These are phyloP conservation scores for Xerocomellus amylosporus DNA, from an alignment of 768 basidiomycete genomes.

Conservation along the genomic window DNA sequence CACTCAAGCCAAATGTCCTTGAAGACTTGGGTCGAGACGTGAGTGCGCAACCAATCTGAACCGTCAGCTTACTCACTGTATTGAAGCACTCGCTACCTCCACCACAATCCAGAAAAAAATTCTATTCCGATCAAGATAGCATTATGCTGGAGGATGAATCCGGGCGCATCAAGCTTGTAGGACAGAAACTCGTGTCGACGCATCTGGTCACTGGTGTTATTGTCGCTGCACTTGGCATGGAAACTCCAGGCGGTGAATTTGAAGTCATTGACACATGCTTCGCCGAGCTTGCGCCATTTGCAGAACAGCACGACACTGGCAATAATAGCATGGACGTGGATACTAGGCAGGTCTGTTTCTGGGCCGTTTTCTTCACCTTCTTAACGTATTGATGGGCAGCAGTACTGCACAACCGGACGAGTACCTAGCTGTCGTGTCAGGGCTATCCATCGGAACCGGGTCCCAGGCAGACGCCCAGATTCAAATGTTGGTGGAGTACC, in stretches of 20 bases:
- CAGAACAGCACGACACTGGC: conserved; percentile 21
- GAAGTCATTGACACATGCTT: conserved; percentile 89
- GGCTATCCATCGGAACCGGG: conserved; percentile 71
- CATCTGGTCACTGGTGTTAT: conserved; percentile 89
- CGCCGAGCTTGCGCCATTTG: conserved; percentile 69
- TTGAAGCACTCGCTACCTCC: conserved; percentile 83
- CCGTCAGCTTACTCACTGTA: conserved; percentile 3
- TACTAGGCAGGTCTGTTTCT: conserved; percentile 36
- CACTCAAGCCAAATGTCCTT: conserved; percentile 96
- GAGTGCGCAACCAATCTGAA: conserved; percentile 31
- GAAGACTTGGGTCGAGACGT: conserved; percentile 94
- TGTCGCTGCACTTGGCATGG: conserved; percentile 84
- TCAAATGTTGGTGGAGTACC: conserved; percentile 87
- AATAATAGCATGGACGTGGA: conserved; percentile 67
- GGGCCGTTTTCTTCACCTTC: background rate
- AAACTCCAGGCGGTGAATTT: conserved; percentile 87
- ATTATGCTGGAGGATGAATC: conserved; percentile 96
- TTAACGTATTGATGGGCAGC: conserved; percentile 8
- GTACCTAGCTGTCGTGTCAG: conserved; percentile 86
- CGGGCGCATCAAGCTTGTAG: conserved; percentile 86
- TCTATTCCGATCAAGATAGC: conserved; percentile 71
- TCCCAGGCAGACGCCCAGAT: conserved; percentile 66
- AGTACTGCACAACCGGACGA: conserved; percentile 43
- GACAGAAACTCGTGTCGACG: conserved; percentile 58
- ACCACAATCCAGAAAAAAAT: conserved; percentile 72